These are phyloP conservation scores for Rosa chinensis DNA, from an alignment of 306 rosid species.

Conservation along the genomic window DNA sequence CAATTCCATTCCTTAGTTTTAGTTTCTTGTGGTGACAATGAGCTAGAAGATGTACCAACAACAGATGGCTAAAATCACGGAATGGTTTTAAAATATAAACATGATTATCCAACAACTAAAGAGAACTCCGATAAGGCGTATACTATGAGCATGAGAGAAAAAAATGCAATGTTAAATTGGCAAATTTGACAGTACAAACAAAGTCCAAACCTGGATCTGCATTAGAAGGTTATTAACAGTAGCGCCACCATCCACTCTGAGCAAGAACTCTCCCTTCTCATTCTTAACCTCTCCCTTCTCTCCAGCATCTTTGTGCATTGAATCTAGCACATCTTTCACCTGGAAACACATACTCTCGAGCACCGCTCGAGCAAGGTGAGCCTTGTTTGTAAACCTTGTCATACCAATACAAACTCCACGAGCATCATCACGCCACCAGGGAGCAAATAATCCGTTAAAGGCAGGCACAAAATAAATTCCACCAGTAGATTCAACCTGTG, in stretches of 20 bases:
- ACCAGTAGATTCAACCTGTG: slow-evolving; percentile 55
- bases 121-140: neutral
- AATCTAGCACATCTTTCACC: slow-evolving; percentile 82
- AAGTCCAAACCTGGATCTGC: slow-evolving; percentile 84
- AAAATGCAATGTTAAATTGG: neutral
- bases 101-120: neutral
- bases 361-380: slow-evolving; percentile 87
- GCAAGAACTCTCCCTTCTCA: slow-evolving; percentile 50
- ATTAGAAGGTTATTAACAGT: slow-evolving; percentile 70
- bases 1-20: neutral
- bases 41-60: neutral
- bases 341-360: slow-evolving; percentile 93
- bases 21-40: neutral
- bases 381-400: slow-evolving; percentile 75
- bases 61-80: neutral
- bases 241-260: slow-evolving; percentile 93
- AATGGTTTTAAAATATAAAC: neutral
- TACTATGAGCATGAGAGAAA: neutral
- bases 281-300: slow-evolving; percentile 33
- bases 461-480: slow-evolving; percentile 95
- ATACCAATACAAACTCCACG: slow-evolving; percentile 85
- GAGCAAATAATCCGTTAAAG: slow-evolving; percentile 88
- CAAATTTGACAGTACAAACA: neutral
- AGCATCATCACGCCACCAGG: slow-evolving; percentile 99
- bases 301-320: slow-evolving; percentile 73